Conservation (phyloP, 768 basidiomycete genomes). For the Tulasnella calospora region DNA sequence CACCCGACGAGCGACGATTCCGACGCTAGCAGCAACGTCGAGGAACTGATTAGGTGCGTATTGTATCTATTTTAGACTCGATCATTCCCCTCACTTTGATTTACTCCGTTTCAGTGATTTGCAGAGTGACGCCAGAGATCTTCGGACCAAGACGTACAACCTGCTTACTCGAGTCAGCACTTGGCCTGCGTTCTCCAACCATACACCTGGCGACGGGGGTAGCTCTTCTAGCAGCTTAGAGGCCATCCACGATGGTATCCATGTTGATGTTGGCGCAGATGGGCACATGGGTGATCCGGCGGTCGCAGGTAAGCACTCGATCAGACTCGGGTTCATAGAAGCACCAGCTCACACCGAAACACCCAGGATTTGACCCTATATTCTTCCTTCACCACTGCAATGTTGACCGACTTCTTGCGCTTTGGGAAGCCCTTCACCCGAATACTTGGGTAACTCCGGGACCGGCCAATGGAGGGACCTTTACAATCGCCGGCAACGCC, state of each 20-base stretch:
- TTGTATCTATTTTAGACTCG: not conserved
- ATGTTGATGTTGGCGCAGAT: conserved; percentile 14
- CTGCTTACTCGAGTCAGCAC: not conserved
- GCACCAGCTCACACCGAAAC: not conserved
- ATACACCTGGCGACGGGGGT: not conserved
- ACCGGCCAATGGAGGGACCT: not conserved
- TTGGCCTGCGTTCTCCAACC: conserved; percentile 23
- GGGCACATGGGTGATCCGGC: conserved; percentile 15
- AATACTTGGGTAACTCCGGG: conserved; percentile 5
- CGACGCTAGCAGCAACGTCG: not conserved
- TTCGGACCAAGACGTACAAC: conserved; percentile 8
- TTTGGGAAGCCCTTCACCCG: conserved; percentile 21
- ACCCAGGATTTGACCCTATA: conserved; percentile 21
- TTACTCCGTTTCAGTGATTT: not conserved
- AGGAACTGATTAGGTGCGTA: not conserved
- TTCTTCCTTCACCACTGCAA: conserved; percentile 26
- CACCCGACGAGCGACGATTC: conserved; percentile 10
- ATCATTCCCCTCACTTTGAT: not conserved
- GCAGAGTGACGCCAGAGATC: not conserved
- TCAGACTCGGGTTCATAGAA: not conserved
- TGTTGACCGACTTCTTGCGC: conserved; percentile 14
- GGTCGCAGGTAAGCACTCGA: not conserved
- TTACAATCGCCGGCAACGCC: not conserved
- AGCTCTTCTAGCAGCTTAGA: conserved; percentile 11
- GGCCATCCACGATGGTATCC: conserved; percentile 24